Evolutionary conservation across 371 early-diverging fungal species (phyloP).

Genomic region (Mucor saturninus): DNA sequence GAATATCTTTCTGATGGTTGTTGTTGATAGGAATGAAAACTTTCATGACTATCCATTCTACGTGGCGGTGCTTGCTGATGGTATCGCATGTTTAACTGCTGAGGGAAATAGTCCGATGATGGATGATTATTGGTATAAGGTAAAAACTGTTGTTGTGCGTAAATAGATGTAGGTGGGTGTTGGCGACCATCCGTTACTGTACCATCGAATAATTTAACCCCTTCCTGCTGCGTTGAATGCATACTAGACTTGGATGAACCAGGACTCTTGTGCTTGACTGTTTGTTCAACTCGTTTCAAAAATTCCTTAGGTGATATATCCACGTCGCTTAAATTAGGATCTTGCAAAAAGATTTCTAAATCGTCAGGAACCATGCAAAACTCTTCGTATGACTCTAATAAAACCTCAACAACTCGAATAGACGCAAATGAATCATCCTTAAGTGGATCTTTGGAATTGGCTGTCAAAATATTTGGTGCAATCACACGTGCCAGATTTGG

Average conservation of each 20-base stretch:
- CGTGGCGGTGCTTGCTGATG: slow-evolving; percentile 18
- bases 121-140: slow-evolving; percentile 48
- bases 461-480: slow-evolving; percentile 91
- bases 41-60: slow-evolving; percentile 32
- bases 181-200: slow-evolving; percentile 24
- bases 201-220: slow-evolving; percentile 24
- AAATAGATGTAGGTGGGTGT: slow-evolving; percentile 44
- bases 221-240: slow-evolving; percentile 13
- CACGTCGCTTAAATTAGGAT: slow-evolving; percentile 39
- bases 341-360: slow-evolving; percentile 48
- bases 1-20: not conserved
- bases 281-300: slow-evolving; percentile 46
- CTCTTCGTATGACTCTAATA: slow-evolving; percentile 76
- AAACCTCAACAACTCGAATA: slow-evolving; percentile 75
- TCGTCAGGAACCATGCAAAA: slow-evolving; percentile 73
- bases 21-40: slow-evolving; percentile 11
- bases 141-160: slow-evolving; percentile 45
- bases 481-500: slow-evolving; percentile 93
- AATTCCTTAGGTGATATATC: slow-evolving; percentile 54
- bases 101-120: slow-evolving; percentile 33
- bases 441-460: slow-evolving; percentile 80
- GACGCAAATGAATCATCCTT: slow-evolving; percentile 78
- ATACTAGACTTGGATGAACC: slow-evolving; percentile 17
- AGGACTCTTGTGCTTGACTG: slow-evolving; percentile 36
- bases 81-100: slow-evolving; percentile 28